Conservation (phyloP, 345 rosid species). For the Mallotus nudiflorus region DNA sequence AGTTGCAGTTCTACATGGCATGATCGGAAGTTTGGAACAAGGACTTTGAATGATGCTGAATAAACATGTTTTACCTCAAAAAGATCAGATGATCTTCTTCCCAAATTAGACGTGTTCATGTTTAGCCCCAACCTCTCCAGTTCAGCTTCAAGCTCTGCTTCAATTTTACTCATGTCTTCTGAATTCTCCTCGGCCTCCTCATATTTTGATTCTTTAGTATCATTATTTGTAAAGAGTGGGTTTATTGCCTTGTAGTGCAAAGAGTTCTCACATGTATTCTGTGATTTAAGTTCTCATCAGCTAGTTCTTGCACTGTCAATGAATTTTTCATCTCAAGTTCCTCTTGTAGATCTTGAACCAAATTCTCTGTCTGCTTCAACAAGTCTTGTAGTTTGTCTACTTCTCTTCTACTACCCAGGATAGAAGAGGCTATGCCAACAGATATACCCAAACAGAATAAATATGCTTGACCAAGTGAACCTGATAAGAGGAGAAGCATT, state of each 20-base stretch:
- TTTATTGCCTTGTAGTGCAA: constrained; percentile 26
- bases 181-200: constrained; percentile 40
- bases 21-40: background rate
- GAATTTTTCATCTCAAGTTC: constrained; percentile 73
- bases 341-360: constrained; percentile 79
- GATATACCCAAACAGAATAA: constrained; percentile 70
- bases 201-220: constrained; percentile 29
- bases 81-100: constrained; percentile 43
- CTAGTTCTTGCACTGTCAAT: constrained; percentile 54
- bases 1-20: background rate
- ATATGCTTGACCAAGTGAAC: constrained; percentile 39
- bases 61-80: constrained; percentile 46
- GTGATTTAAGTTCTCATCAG: constrained; percentile 45
- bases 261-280: constrained; percentile 31
- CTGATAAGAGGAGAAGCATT: constrained; percentile 38
- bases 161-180: constrained; percentile 70
- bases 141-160: constrained; percentile 98
- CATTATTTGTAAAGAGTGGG: constrained; percentile 14
- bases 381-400: constrained; percentile 46
- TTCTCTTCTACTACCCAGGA: constrained; percentile 46
- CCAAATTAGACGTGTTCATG: constrained; percentile 47
- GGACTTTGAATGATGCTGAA: background rate
- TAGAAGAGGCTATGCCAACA: constrained; percentile 61
- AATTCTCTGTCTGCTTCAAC: constrained; percentile 58
- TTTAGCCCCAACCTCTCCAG: constrained; percentile 82